phyloP scores from a whole-genome alignment of 495 filamentous ascomycete genomes.

The Hypoxylon lienhwacheense region DNA sequence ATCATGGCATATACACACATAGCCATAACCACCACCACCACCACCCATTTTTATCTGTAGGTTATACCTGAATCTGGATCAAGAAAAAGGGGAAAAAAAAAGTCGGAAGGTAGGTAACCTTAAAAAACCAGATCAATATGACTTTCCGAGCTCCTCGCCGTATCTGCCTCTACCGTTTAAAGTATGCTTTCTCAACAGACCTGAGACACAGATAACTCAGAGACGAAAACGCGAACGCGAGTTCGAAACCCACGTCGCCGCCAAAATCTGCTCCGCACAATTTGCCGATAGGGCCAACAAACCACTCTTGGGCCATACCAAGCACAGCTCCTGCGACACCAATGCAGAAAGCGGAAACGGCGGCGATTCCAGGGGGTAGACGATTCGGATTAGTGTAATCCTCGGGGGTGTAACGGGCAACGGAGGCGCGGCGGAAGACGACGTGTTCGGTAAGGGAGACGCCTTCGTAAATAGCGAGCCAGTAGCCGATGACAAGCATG shows the following conservation, averaged over 20 bases:
- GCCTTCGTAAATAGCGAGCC: constrained; percentile 80
- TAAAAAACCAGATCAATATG: background rate
- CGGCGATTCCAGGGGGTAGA: constrained; percentile 73
- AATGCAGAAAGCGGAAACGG: constrained; percentile 64
- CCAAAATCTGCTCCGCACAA: constrained; percentile 61
- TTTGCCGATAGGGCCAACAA: constrained; percentile 68
- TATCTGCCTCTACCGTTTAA: constrained; percentile 44
- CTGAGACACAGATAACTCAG: constrained; percentile 52
- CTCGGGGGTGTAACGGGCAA: constrained; percentile 62
- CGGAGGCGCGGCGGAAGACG: constrained; percentile 65
- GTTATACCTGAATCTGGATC: no score
- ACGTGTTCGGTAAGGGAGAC: constrained; percentile 76
- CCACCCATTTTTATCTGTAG: no score
- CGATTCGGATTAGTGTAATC: constrained; percentile 60
- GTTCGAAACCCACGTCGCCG: constrained; percentile 77
- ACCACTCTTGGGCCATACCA: constrained; percentile 81
- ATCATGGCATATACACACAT: no score
- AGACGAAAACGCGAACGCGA: constrained; percentile 61
- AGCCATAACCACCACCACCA: no score
- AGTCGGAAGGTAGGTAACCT: background rate
- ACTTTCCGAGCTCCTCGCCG: background rate
- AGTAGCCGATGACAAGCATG: constrained; percentile 80
- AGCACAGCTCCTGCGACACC: constrained; percentile 73
- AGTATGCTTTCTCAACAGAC: constrained; percentile 57
- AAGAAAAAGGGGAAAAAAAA: no score